Base-by-base conservation (phyloP, 2,329 filamentous ascomycete species). In the Penicillium sp. region DNA sequence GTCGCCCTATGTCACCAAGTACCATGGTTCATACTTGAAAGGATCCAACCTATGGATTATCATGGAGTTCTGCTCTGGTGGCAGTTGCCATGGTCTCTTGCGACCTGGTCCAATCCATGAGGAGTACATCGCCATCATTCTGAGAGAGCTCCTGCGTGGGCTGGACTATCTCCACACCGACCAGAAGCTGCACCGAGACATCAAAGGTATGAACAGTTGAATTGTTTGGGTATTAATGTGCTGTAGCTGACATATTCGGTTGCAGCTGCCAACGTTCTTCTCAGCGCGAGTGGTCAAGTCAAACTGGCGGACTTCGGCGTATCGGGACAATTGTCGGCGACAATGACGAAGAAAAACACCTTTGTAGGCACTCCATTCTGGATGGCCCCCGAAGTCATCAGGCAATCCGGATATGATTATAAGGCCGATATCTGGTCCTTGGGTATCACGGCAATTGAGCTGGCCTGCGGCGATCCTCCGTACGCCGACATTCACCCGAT, bases 311-410 rank as follows among this genome's bases (percentile, higher is more conserved):
- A 99, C 72, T 99, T 99, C 76, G 93, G 93, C 55, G 94, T 99
- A 7, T 97, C 93, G 1, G 93, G 93, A 27, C 94, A 97, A 75
- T 82, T 97, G 19, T 95, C 93, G 9, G 93, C 93, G 7, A 99
- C 93, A 46, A 97, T 97, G 92, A 97, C 93, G 59, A 97, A 97
- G 81, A 97, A 97, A 78, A 97, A 97, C 71, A 97, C 93, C 0
- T 99, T 97, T 72, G 93, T 99, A 30, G 94, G 94, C 32, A 97
- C 93, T 0, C 93, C 94, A 1, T 99, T 97, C 72, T 99, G 94
- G 94, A 99, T 99, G 93, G 93, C 94, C 2, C 93, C 93, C 10
- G 93, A 99, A 76, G 93, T 97, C 51, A 99, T 99, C 74, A 96
- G 96, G 76, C 93, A 99, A 73, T 96, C 91, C 54, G 93, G 93